Percentiles rank a stretch among this genome's conserved stretches.
phyloP scores from a whole-genome alignment of 139 green algal genomes.

The Tetraselmis chui region DNA sequence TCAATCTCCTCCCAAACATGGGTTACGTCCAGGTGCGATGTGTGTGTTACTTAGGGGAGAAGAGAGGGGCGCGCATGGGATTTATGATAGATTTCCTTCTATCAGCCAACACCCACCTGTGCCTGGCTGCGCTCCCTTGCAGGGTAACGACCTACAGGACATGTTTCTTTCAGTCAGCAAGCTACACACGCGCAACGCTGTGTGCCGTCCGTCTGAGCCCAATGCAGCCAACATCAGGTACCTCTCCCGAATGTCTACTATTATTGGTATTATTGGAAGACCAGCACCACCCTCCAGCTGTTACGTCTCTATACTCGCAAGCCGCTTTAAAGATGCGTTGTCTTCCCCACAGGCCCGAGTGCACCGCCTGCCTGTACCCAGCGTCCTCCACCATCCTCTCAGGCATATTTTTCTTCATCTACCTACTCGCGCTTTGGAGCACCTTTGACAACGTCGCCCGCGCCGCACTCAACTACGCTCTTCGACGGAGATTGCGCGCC shows the following conservation, averaged over 20 bases:
- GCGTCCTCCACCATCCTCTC: not conserved
- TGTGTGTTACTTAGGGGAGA: no score
- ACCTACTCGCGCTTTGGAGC: not conserved
- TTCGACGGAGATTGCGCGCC: not conserved
- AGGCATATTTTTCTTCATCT: not conserved
- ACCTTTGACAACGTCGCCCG: not conserved
- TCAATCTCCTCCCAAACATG: not conserved
- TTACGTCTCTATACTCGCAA: no score
- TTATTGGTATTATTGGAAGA: no score
- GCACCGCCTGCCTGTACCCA: not conserved
- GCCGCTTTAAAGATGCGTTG: no score
- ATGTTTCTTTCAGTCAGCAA: not conserved
- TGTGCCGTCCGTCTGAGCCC: not conserved
- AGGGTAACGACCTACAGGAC: not conserved
- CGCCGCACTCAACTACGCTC: not conserved
- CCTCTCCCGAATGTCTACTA: no score
- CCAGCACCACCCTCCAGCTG: no score
- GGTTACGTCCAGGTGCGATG: not conserved
- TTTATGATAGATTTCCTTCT: no score
- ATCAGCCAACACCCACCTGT: no score
- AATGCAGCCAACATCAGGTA: not conserved
- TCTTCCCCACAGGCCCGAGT: not conserved
- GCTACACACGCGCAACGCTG: not conserved
- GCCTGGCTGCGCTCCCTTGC: not conserved
- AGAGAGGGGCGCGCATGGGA: no score